phyloP scores from a whole-genome alignment of 1,139 yeast genomes.

The Diutina siamensis region DNA sequence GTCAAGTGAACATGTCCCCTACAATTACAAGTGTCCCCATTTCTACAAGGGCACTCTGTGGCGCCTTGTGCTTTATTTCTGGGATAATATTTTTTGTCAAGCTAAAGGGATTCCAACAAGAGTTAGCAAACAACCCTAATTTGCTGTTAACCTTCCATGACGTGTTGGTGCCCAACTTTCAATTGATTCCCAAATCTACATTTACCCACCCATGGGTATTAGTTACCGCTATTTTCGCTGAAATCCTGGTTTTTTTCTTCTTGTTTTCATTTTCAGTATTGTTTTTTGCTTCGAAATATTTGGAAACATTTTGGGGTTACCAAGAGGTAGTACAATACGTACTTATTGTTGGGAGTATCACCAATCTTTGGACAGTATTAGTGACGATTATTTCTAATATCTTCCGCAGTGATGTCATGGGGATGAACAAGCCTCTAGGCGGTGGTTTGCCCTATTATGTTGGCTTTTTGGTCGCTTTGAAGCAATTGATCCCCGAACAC shows the following conservation, averaged over 20 bases:
- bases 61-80: neutral
- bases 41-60: neutral
- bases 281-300: conserved; percentile 38
- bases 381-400: conserved; percentile 30
- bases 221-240: conserved; percentile 63
- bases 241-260: conserved; percentile 42
- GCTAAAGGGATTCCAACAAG: conserved; percentile 1
- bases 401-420: conserved; percentile 23
- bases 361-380: conserved; percentile 42
- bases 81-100: conserved; percentile 4
- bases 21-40: neutral
- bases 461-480: conserved; percentile 75
- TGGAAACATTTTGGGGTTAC: conserved; percentile 48
- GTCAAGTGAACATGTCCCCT: neutral
- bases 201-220: conserved; percentile 66
- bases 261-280: conserved; percentile 38
- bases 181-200: conserved; percentile 56
- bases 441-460: conserved; percentile 66
- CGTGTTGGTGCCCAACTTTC: conserved; percentile 49
- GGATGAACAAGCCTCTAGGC: conserved; percentile 42
- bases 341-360: conserved; percentile 42
- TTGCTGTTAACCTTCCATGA: conserved; percentile 11
- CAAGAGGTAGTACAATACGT: conserved; percentile 51
- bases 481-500: conserved; percentile 85
- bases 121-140: neutral